A percentile compares a stretch with the other conserved stretches of the same genome.
Evolutionary conservation across 805 yeast species (phyloP).

Genomic region (Lipomyces anomalus): DNA sequence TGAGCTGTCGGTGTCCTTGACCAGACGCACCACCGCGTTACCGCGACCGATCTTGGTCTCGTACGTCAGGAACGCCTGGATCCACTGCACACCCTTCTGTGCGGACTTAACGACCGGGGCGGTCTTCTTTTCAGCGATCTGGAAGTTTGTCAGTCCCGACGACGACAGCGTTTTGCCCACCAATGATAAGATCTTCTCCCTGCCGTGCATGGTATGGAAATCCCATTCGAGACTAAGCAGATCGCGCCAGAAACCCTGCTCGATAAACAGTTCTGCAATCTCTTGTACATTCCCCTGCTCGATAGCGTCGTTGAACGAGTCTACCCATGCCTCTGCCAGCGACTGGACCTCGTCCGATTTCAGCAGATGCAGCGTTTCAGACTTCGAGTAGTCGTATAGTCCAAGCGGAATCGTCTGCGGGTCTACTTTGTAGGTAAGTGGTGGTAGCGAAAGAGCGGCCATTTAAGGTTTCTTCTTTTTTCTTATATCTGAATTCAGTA

Average conservation of each 20-base stretch:
- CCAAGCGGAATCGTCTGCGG: background rate
- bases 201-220: slow-evolving; percentile 34
- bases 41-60: slow-evolving; percentile 35
- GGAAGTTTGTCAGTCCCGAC: slow-evolving; percentile 29
- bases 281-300: background rate
- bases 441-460: too few species aligned
- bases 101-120: slow-evolving; percentile 31
- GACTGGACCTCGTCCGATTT: background rate
- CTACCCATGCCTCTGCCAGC: slow-evolving; percentile 1
- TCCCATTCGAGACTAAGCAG: slow-evolving; percentile 36
- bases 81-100: slow-evolving; percentile 35
- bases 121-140: slow-evolving; percentile 33
- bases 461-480: too few species aligned
- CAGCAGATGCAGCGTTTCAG: background rate
- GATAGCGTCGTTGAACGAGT: slow-evolving; percentile 6
- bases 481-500: too few species aligned
- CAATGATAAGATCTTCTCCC: slow-evolving; percentile 28
- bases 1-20: slow-evolving; percentile 30
- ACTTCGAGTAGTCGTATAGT: background rate
- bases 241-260: slow-evolving; percentile 36
- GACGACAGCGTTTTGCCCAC: slow-evolving; percentile 20
- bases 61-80: slow-evolving; percentile 34
- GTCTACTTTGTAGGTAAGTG: too few species aligned
- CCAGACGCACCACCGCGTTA: slow-evolving; percentile 33
- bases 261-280: slow-evolving; percentile 1